Evolutionary conservation across 2,329 filamentous ascomycete genomes (phyloP), one percentile per base, ranked within the genome.

Genomic region (Aspergillus puulaauensis): DNA sequence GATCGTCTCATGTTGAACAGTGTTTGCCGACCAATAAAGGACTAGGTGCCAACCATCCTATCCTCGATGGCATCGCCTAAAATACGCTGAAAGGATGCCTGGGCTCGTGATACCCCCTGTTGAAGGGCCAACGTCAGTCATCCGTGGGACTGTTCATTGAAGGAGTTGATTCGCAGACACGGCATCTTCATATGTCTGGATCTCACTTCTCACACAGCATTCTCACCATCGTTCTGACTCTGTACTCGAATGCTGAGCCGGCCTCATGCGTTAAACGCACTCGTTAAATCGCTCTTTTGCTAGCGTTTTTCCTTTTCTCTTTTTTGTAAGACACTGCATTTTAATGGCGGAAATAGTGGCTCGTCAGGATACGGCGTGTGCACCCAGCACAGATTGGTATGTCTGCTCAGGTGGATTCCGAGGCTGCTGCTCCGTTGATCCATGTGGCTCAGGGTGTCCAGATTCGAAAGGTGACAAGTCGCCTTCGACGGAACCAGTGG

Each of bases 381-480:
- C 68, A 3, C 52, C 40, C 7, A 33, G 51, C 24, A 60, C 63
- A 37, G 58, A 47, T 47, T 73, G 61, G 60, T 74, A 73, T 64
- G 58, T 65, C 35, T 72, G 71, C 50, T 53, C 54, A 3, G 55
- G 37, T 41, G 66, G 65, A 0, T 74, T 65, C 51, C 57, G 40
- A 33, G 73, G 72, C 45, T 75, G 73, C 53, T 75, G 73, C 47
- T 69, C 70, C 9, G 61, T 61, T 14, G 63, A 73, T 56, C 70
- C 72, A 24, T 74, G 73, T 55, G 61, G 57, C 11, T 56, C 55
- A 33, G 70, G 70, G 3, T 75, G 72, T 64, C 67, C 66, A 9
- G 68, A 70, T 35, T 59, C 64, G 31, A 47, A 56, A 15, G 44
- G 19, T 44, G 43, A 11, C 6, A 21, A 44, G 21, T 57, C 56